Percentiles rank a stretch among this genome's conserved stretches.
These are phyloP conservation scores for Krasilnikovozyma curviuscula DNA, from an alignment of 768 basidiomycete species.

Conservation along the genomic window DNA sequence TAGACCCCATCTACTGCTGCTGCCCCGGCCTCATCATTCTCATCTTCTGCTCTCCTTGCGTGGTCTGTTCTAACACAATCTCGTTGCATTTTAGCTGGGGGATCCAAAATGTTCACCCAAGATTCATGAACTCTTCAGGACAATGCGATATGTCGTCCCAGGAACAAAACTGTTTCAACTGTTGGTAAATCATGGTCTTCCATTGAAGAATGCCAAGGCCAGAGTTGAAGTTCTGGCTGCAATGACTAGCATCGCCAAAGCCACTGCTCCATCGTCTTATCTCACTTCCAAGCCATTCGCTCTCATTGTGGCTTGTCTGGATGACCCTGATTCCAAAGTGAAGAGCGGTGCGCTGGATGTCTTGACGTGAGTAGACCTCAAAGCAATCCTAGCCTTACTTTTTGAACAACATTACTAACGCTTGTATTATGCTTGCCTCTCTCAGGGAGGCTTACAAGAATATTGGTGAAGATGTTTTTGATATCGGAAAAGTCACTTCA, in stretches of 20 bases:
- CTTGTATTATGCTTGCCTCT: slow-evolving; percentile 13
- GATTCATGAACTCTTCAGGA: slow-evolving; percentile 48
- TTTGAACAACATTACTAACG: neutral
- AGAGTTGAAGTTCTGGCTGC: slow-evolving; percentile 68
- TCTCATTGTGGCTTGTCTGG: slow-evolving; percentile 53
- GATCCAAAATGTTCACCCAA: slow-evolving; percentile 53
- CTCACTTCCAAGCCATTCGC: slow-evolving; percentile 56
- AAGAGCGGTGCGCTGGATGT: slow-evolving; percentile 67
- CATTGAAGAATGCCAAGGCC: slow-evolving; percentile 77
- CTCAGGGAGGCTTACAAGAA: slow-evolving; percentile 65
- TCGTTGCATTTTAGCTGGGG: slow-evolving; percentile 44
- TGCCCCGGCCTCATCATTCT: too few relatives aligned
- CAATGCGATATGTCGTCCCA: slow-evolving; percentile 72
- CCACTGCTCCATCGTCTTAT: neutral
- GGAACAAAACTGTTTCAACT: slow-evolving; percentile 80
- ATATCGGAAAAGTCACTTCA: slow-evolving; percentile 52
- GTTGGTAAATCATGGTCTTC: slow-evolving; percentile 69
- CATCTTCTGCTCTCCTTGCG: neutral
- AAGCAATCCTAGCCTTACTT: neutral
- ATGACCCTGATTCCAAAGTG: slow-evolving; percentile 73
- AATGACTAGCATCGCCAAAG: slow-evolving; percentile 10
- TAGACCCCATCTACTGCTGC: too few relatives aligned
- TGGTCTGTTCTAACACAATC: neutral
- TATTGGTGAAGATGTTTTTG: slow-evolving; percentile 63
- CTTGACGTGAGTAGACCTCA: slow-evolving; percentile 43